Evolutionary conservation across 768 basidiomycete species (phyloP), one percentile per base, ranked within the genome.

Genomic region (Lactarius quietus): DNA sequence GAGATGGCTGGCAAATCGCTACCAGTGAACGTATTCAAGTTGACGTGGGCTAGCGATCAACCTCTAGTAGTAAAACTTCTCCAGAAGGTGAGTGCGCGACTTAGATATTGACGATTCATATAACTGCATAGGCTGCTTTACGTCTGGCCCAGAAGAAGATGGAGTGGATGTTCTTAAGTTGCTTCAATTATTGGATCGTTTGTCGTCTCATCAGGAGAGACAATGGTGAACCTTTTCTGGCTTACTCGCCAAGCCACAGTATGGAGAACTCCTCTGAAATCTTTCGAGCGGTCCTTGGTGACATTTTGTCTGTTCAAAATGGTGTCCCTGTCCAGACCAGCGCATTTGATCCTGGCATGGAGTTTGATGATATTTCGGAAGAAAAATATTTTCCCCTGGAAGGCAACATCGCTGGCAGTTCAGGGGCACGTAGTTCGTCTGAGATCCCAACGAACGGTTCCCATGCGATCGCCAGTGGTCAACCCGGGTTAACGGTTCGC

Each of bases 121-220:
- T 33, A 33, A 33, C 3, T n/a, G 6, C 29, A 6, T 59, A 59
- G 58, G 43, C 58, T 0, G 58, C 58, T 7, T 48, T 59, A 17
- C 31, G 17, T 60, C 15, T 60, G 1, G 48, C 48, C 7, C 59
- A 38, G 5, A 36, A 48, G 51, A n/a, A 31, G 3, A 60, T 51
- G 59, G 59, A 51, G 35, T 60, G 59, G 59, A 23, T 60, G 14
- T 60, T 60, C 31, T 12, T 51, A 12, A 23, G 9, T 1, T 36
- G 45, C 45, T 23, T 28, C 23, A 36, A 38, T 12, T 20, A 60
- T 45, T 60, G 35, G 59, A 36, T 51, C 6, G 45, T 51, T 15
- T 60, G 45, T 1, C 48, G 33, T 26, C 48, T 60, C 15, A 18
- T 38, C 1, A 59, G 23, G 3, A 59, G 5, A 31, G 43, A 48